Evolutionary conservation across 345 rosid species (phyloP).

Genomic region (Acer negundo): DNA sequence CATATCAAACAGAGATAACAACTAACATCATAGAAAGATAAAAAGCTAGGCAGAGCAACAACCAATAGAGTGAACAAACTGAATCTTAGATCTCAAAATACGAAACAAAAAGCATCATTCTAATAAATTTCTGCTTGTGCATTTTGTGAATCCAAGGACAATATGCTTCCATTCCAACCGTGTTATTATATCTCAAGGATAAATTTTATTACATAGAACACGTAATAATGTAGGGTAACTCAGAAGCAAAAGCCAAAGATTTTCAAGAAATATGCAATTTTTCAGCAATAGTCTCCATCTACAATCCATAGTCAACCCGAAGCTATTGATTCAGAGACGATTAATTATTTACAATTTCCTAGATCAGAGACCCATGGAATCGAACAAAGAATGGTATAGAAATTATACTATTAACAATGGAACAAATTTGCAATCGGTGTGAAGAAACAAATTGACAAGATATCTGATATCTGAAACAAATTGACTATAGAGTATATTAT

Average conservation of each 20-base stretch:
- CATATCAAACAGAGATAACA: conserved; percentile 13
- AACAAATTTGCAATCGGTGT: too few species aligned
- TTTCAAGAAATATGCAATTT: not conserved
- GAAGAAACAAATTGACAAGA: not conserved
- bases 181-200: not conserved
- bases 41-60: conserved; percentile 4
- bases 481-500: not conserved
- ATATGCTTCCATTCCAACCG: not conserved
- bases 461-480: not conserved
- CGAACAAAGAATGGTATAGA: too few species aligned
- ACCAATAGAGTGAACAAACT: not conserved
- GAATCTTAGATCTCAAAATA: not conserved
- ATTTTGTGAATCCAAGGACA: not conserved
- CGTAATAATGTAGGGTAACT: not conserved
- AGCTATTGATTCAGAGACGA: too few species aligned
- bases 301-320: too few species aligned
- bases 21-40: not conserved
- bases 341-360: too few species aligned
- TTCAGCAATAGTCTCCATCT: too few species aligned
- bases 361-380: too few species aligned
- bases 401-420: too few species aligned
- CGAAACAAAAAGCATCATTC: not conserved
- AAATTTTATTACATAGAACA: not conserved
- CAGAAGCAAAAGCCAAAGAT: not conserved
- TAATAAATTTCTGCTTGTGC: not conserved